Evolutionary conservation across 2,329 filamentous ascomycete genomes (phyloP), one percentile per base, ranked within the genome.

Genomic region (Periconia macrospinosa): DNA sequence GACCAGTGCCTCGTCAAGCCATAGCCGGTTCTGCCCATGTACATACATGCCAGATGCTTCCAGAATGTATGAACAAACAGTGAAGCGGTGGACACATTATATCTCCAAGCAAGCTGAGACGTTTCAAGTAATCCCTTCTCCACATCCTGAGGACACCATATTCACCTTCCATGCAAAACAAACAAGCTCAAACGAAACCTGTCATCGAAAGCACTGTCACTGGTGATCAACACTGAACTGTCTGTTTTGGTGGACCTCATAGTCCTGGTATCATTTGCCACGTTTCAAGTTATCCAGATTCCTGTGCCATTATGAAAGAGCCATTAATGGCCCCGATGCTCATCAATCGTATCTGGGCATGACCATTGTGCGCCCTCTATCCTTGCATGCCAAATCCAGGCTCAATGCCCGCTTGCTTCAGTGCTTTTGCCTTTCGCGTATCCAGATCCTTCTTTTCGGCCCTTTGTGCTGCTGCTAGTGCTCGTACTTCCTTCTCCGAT

Each of bases 381-480:
- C 89, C 89, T 75, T 96, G 92, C 67, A 97, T 97, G 1, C 93
- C 93, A 45, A 94, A 81, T 41, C 84, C 86, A 17, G 86, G 84
- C 55, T 78, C 83, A 85, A 57, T 88, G 72, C 68, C 86, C 2
- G 63, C 64, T 41, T 59, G 49, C 50, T 62, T 70, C 30, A 71
- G 83, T 52, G 80, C 79, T 80, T 91, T 94, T 61, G 96, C 91
- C 66, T 79, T 85, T 52, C 76, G 79, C 27, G 54, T 56, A 54
- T 71, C 66, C 8, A 45, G 44, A 1, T 61, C 58, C 79, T 90
- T 92, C 62, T 90, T 88, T 70, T 87, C 85, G 68, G 89, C 83
- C 74, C 90, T 89, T 59, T 88, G 89, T 43, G 94, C 75, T 56
- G 83, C 84, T 60, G 87, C 86, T 37, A 96, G 88, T 57, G 86